phyloP scores from a whole-genome alignment of 495 filamentous ascomycete species.

The Annulohypoxylon moriforme region DNA sequence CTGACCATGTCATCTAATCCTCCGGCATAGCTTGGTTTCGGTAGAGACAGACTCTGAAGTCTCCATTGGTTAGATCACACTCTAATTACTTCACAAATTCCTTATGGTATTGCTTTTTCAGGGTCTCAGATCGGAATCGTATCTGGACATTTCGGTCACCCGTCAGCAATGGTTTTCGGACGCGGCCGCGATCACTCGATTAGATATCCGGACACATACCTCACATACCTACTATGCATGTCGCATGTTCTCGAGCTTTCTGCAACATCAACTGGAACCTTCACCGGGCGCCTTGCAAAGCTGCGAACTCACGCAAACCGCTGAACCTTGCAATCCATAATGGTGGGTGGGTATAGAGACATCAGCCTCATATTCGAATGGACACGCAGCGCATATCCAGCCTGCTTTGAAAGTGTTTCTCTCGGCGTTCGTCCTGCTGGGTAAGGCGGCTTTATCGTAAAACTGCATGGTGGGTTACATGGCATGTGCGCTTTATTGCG shows the following conservation, averaged over 20 bases:
- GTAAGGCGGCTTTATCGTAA: constrained; percentile 47
- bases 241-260: constrained; percentile 15
- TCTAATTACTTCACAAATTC: not conserved
- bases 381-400: constrained; percentile 29
- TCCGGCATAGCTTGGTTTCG: not conserved
- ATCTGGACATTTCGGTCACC: not conserved
- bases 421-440: constrained; percentile 38
- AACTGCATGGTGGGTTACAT: constrained; percentile 40
- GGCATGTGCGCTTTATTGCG: constrained; percentile 22
- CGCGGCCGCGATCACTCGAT: constrained; percentile 12
- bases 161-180: not conserved
- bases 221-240: not conserved
- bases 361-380: constrained; percentile 46
- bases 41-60: not conserved
- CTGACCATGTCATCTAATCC: constrained; percentile 2
- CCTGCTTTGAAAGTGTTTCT: constrained; percentile 17
- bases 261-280: constrained; percentile 9
- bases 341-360: constrained; percentile 33
- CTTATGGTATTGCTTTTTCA: constrained; percentile 16
- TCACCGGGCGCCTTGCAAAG: constrained; percentile 3
- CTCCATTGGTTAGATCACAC: constrained; percentile 19
- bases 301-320: constrained; percentile 18
- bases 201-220: not conserved
- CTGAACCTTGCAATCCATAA: constrained; percentile 25
- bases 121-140: constrained; percentile 12